These are phyloP conservation scores for Claviceps quebecensis DNA, from an alignment of 2,329 filamentous ascomycete genomes.

Conservation along the genomic window DNA sequence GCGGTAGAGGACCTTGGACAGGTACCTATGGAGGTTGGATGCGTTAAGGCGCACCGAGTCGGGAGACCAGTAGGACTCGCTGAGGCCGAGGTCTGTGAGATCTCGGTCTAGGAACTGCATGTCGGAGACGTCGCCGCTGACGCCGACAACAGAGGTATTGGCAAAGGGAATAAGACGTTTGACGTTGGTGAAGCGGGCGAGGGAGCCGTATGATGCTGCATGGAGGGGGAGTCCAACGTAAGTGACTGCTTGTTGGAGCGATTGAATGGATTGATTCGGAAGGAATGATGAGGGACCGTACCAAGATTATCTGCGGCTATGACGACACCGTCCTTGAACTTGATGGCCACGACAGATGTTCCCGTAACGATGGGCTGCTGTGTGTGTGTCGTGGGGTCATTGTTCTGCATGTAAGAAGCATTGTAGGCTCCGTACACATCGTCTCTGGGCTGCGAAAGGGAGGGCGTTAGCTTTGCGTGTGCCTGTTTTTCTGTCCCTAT, in stretches of 20 bases:
- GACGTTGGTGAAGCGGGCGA: conserved; percentile 90
- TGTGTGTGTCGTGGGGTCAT: conserved; percentile 68
- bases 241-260: background rate
- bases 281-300: conserved; percentile 22
- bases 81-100: conserved; percentile 71
- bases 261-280: background rate
- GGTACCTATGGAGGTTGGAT: conserved; percentile 91
- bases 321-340: conserved; percentile 92
- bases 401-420: conserved; percentile 62
- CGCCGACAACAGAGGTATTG: conserved; percentile 71
- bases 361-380: conserved; percentile 90
- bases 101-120: conserved; percentile 98
- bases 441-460: conserved; percentile 63
- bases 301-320: conserved; percentile 95
- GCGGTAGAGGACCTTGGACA: conserved; percentile 90
- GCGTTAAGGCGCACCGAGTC: conserved; percentile 52
- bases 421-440: conserved; percentile 95
- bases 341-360: conserved; percentile 86
- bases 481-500: conserved; percentile 1
- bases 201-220: conserved; percentile 88
- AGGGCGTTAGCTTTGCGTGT: background rate
- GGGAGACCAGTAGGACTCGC: conserved; percentile 62
- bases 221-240: background rate
- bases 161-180: conserved; percentile 89
- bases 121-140: conserved; percentile 93